Evolutionary conservation across 805 yeast genomes (phyloP).

Genomic region (Candida methanosorbosa): DNA sequence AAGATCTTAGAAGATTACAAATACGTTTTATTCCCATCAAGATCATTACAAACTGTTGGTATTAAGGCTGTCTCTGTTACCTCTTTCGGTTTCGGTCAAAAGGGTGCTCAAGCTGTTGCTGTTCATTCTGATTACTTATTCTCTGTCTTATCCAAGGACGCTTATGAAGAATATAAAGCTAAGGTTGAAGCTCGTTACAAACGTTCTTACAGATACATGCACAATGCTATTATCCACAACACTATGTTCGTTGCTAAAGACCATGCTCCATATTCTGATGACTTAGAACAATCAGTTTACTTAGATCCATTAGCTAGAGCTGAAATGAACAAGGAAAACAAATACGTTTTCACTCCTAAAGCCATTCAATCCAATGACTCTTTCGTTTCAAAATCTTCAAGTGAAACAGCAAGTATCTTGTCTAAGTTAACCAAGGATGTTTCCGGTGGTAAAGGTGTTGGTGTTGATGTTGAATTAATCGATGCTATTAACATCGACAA

Average conservation of each 20-base stretch:
- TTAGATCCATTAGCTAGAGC: slow-evolving; percentile 92
- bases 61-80: slow-evolving; percentile 95
- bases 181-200: slow-evolving; percentile 78
- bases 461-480: slow-evolving; percentile 93
- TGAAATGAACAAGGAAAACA: slow-evolving; percentile 24
- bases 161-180: slow-evolving; percentile 61
- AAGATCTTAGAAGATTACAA: slow-evolving; percentile 72
- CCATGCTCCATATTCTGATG: slow-evolving; percentile 85
- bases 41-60: slow-evolving; percentile 91
- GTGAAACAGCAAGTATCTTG: slow-evolving; percentile 58
- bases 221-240: slow-evolving; percentile 87
- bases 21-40: slow-evolving; percentile 88
- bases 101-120: slow-evolving; percentile 94
- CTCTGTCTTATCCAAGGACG: slow-evolving; percentile 65
- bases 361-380: slow-evolving; percentile 35
- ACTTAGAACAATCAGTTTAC: slow-evolving; percentile 83
- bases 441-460: slow-evolving; percentile 58
- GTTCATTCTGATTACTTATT: slow-evolving; percentile 90
- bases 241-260: slow-evolving; percentile 89
- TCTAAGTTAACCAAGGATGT: slow-evolving; percentile 39
- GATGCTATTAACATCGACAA: slow-evolving; percentile 77
- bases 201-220: slow-evolving; percentile 90
- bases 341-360: slow-evolving; percentile 40
- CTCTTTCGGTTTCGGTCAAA: slow-evolving; percentile 98
- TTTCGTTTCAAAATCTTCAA: slow-evolving; percentile 40